Evolutionary conservation across 345 rosid genomes (phyloP).

Genomic region (Euphorbia peplus): DNA sequence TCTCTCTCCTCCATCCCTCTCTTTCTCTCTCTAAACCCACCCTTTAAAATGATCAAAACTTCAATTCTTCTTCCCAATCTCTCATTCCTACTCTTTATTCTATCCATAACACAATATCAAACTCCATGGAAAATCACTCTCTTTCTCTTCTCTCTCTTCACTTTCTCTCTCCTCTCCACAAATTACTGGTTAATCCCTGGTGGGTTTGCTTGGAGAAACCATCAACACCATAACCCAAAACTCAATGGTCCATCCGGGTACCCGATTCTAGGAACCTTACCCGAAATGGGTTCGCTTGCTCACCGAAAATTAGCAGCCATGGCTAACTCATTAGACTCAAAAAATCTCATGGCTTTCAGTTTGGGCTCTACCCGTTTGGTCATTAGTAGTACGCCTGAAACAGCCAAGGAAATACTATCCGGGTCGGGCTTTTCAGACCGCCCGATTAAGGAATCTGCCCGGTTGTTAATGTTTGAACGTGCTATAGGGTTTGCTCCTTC

Average conservation of each 20-base stretch:
- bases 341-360: conserved; percentile 55
- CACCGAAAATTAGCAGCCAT: conserved; percentile 53
- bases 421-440: conserved; percentile 53
- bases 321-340: conserved; percentile 43
- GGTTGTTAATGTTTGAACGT: conserved; percentile 56
- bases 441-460: conserved; percentile 57
- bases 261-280: conserved; percentile 50
- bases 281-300: conserved; percentile 54
- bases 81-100: conserved; percentile 18
- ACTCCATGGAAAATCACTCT: conserved; percentile 28
- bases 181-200: conserved; percentile 53
- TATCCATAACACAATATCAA: conserved; percentile 8
- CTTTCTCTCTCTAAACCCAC: not conserved
- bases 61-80: conserved; percentile 15
- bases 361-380: conserved; percentile 46
- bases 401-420: conserved; percentile 55
- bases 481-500: conserved; percentile 71
- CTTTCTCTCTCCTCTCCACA: conserved; percentile 24
- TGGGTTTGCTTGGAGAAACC: conserved; percentile 67
- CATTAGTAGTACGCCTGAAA: conserved; percentile 57
- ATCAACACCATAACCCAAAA: conserved; percentile 19
- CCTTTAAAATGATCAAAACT: conserved; percentile 28
- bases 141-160: conserved; percentile 20
- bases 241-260: conserved; percentile 54
- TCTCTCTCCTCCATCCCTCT: not conserved